Conservation (phyloP, 2,329 filamentous ascomycete genomes). For the Pseudogymnoascus sp. region DNA sequence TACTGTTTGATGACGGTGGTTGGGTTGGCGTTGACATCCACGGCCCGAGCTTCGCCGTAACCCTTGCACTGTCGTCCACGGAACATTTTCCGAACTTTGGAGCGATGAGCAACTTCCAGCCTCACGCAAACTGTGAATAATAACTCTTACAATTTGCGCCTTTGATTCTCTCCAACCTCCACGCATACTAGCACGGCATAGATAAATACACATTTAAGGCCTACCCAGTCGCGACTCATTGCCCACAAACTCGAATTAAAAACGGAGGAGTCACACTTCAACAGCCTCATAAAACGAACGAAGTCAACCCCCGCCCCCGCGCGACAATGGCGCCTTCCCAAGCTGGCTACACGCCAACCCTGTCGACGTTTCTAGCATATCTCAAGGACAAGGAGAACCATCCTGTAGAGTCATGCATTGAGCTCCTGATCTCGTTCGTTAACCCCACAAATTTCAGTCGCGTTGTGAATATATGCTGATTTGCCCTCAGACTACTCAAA, state of each 20-base stretch:
- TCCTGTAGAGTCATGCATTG: constrained; percentile 72
- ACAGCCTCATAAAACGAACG: not conserved
- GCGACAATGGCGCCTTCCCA: constrained; percentile 41
- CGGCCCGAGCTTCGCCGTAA: constrained; percentile 6
- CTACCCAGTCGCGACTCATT: not conserved
- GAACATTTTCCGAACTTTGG: constrained; percentile 5
- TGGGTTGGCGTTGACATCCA: constrained; percentile 1
- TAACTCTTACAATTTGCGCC: constrained; percentile 5
- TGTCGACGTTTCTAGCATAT: constrained; percentile 71
- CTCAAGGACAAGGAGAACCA: constrained; percentile 56
- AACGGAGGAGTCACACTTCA: not conserved
- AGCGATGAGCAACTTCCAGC: constrained; percentile 2
- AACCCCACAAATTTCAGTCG: not conserved
- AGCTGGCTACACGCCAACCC: constrained; percentile 57
- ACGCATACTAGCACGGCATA: not conserved
- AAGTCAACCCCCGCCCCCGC: not conserved
- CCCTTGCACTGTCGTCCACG: not conserved
- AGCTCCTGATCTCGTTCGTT: constrained; percentile 70
- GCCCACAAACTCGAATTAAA: not conserved
- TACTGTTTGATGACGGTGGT: constrained; percentile 7
- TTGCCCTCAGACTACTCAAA: constrained; percentile 60
- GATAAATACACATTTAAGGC: not conserved
- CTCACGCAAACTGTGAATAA: not conserved
- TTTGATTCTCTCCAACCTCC: not conserved
- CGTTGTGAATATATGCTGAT: constrained; percentile 13